A percentile compares a stretch with the other conserved stretches of the same genome.
Evolutionary conservation across 1,139 yeast species (phyloP).

Genomic region (Nakaseomyces sp.): DNA sequence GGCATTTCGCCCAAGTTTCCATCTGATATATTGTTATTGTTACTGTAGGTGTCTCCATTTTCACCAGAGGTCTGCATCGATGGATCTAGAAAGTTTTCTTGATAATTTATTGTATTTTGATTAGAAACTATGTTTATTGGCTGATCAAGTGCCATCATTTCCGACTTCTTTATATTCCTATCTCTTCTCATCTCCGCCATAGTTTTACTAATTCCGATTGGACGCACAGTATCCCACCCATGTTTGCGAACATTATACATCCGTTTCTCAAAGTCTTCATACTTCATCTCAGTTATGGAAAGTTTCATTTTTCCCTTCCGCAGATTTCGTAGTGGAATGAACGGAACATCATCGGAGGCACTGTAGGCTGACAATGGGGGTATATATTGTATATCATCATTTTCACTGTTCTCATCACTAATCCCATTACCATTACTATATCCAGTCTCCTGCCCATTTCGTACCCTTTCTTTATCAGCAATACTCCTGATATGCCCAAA

Average conservation of each 20-base stretch:
- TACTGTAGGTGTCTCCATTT: not conserved
- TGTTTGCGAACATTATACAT: constrained; percentile 14
- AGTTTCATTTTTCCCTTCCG: constrained; percentile 8
- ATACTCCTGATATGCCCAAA: not conserved
- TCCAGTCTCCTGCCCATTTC: not conserved
- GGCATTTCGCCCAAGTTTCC: not conserved
- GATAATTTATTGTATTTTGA: not conserved
- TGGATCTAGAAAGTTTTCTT: not conserved
- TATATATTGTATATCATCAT: constrained; percentile 8
- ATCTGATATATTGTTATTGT: not conserved
- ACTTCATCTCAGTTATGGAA: constrained; percentile 13
- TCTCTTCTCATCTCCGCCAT: constrained; percentile 9
- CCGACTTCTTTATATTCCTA: constrained; percentile 4
- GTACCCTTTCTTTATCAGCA: not conserved
- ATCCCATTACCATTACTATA: not conserved
- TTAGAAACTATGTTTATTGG: not conserved
- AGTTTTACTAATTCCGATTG: constrained; percentile 25
- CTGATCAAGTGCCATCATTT: not conserved
- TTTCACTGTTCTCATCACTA: not conserved
- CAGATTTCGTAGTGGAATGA: constrained; percentile 8
- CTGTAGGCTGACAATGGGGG: constrained; percentile 16
- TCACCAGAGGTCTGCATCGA: not conserved
- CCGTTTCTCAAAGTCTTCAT: constrained; percentile 11
- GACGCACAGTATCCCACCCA: constrained; percentile 21
- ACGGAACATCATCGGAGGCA: constrained; percentile 12